Evolutionary conservation across 116 monocot species (phyloP), one percentile per base, ranked within the genome.

Genomic region (Trichopus zeylanicus): DNA sequence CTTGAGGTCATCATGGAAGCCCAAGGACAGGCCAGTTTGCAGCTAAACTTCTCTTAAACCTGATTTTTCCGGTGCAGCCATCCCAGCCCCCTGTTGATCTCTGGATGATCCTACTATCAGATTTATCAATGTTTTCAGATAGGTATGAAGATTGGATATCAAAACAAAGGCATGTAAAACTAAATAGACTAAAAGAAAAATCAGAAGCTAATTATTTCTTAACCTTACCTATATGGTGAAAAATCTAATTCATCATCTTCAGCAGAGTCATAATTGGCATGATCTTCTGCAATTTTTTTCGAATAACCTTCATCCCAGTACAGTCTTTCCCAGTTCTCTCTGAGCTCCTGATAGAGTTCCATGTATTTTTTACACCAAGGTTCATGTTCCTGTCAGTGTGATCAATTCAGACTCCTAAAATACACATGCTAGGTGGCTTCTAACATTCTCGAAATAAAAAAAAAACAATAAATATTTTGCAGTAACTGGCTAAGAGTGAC

Each of bases 271-370:
- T 94, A 89, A 55, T 78, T 83, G 35, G 83, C 83, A 80, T 86
- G 82, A 78, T 94, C 94, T 67, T 86, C 78, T 3, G 94, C 94
- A 69, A 94, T 61, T 64, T 86, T 94, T 65, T 94, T 89, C 1
- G 86, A 83, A 73, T 86, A 94, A 26, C 94, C 94, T 81, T 89
- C 94, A 74, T 94, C 89, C 94, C 94, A 94, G 38, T 94, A 94
- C 61, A 94, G 60, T 51, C 83, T 86, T 71, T 94, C 94, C 89
- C 89, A 89, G 46, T 89, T 94, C 64, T 94, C 94, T 54, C 94
- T 83, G 32, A 89, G 78, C 46, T 94, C 94, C 66, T 86, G 80
- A 65, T 89, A 94, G 18, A 86, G 73, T 66, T 94, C 89, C 81
- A 89, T 81, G 55, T 94, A 94, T 62, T 58, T 79, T 74, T 76